Evolutionary conservation across 257 asterid species (phyloP), one percentile per base, ranked within the genome.

Genomic region (Paraleonurus japonicus): DNA sequence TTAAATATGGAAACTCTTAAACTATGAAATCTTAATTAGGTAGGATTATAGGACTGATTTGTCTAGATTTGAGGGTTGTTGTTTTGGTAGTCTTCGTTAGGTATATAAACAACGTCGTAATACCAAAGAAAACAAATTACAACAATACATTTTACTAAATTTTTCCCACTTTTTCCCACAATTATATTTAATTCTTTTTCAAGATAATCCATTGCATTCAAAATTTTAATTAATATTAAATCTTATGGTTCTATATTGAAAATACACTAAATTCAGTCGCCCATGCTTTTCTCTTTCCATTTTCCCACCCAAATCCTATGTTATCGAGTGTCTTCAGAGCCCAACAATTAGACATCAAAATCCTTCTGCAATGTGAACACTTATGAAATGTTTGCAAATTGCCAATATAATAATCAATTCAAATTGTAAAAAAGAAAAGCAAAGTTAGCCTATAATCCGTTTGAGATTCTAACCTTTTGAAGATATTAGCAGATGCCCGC

Each of bases 401-500:
- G 43, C 17, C 71, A 64, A 45, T 54, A 22, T 51, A 22, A 53
- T 20, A 43, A 39, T 41, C 74, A 63, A 39, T 70, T 51, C 63
- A 78, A 37, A 55, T 67, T 54, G 60, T 27, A 11, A 30, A 30
- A 16, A 26, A 5, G n/a, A 35, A 55, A 15, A 16, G 41, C 13
- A 54, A 20, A 9, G 19, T 5, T 43, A 47, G 20, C 54, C 39
- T 33, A 47, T 35, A 27, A 33, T 45, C 7, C 39, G 77, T 32
- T 51, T 26, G 75, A 59, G 67, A 66, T 41, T 79, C 96, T 57
- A 70, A 92, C 98, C 98, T 86, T 86, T 92, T 20, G 98, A 89
- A 62, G 98, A 92, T 76, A 92, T 89, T 77, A 92, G 87, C 61
- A 92, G 92, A 51, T 88, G 90, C 79, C 98, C 98, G 54, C 96